Percentiles rank a stretch among this genome's conserved stretches.
These are phyloP conservation scores for Elsinoe batatas DNA, from an alignment of 2,329 filamentous ascomycete genomes.

Conservation along the genomic window DNA sequence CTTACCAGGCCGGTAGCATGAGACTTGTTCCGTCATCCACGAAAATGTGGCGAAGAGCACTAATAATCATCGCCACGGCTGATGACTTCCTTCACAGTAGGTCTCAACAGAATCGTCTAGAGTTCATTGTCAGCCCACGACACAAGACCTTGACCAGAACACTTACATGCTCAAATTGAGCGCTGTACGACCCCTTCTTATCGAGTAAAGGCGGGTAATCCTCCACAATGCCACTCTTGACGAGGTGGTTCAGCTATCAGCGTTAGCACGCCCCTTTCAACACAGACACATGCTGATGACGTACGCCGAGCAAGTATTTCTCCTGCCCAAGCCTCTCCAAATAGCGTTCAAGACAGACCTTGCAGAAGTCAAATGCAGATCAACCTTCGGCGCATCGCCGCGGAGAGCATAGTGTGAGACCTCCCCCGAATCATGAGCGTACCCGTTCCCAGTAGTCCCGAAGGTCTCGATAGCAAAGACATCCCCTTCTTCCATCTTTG, in stretches of 20 bases:
- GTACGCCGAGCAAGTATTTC: conserved; percentile 81
- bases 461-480: conserved; percentile 95
- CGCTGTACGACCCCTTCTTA: conserved; percentile 89
- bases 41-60: conserved; percentile 10
- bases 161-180: conserved; percentile 88
- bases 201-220: conserved; percentile 83
- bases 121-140: neutral
- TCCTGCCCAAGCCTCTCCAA: conserved; percentile 88
- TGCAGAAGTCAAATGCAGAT: conserved; percentile 68
- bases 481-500: conserved; percentile 97
- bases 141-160: neutral
- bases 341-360: conserved; percentile 78
- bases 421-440: conserved; percentile 71
- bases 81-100: conserved; percentile 33
- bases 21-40: neutral
- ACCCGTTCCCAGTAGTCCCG: conserved; percentile 82
- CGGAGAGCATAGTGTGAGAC: conserved; percentile 78
- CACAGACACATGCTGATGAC: conserved; percentile 24
- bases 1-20: neutral
- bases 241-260: conserved; percentile 69
- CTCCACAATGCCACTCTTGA: conserved; percentile 74
- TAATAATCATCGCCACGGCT: conserved; percentile 41
- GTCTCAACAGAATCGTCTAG: conserved; percentile 40
- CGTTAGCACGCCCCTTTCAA: neutral
- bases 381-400: conserved; percentile 62